Conservation (phyloP, 2,329 filamentous ascomycete species). For the Leptographium flavum region DNA sequence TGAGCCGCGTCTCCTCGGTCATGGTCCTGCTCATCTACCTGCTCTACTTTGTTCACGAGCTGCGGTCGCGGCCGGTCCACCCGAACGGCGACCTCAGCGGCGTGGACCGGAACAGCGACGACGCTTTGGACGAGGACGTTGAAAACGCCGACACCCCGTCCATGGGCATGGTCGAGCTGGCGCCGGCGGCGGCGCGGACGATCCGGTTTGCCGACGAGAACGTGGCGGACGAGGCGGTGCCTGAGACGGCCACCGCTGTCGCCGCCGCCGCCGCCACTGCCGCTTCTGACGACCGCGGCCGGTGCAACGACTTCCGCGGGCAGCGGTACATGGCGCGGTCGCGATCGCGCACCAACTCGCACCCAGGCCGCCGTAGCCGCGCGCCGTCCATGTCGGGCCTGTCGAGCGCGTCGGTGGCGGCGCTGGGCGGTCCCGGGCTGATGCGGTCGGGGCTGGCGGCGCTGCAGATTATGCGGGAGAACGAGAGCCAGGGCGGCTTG, state of each 20-base stretch:
- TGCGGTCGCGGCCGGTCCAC: conserved; percentile 82
- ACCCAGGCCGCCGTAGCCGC: background rate
- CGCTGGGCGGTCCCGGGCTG: background rate
- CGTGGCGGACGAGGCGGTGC: background rate
- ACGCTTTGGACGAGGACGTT: conserved; percentile 16
- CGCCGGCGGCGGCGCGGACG: background rate
- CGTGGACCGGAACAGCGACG: conserved; percentile 31
- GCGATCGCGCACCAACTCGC: background rate
- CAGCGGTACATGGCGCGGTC: background rate
- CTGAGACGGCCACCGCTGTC: background rate
- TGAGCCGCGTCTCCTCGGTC: conserved; percentile 20
- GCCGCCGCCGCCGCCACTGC: background rate
- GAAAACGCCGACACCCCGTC: background rate
- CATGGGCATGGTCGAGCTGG: background rate
- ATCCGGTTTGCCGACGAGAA: conserved; percentile 6
- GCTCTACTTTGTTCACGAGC: conserved; percentile 74
- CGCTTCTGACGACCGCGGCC: background rate
- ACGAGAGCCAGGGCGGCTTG: background rate
- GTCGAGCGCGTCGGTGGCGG: background rate
- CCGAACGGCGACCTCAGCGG: background rate
- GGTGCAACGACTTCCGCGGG: background rate
- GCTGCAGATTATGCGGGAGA: conserved; percentile 8
- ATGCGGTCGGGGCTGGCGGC: conserved; percentile 7
- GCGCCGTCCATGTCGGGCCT: background rate
- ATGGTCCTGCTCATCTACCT: conserved; percentile 68